A percentile compares a stretch with the other conserved stretches of the same genome.
phyloP scores from a whole-genome alignment of 305 asterid species.

The Caryopteris hybrid region DNA sequence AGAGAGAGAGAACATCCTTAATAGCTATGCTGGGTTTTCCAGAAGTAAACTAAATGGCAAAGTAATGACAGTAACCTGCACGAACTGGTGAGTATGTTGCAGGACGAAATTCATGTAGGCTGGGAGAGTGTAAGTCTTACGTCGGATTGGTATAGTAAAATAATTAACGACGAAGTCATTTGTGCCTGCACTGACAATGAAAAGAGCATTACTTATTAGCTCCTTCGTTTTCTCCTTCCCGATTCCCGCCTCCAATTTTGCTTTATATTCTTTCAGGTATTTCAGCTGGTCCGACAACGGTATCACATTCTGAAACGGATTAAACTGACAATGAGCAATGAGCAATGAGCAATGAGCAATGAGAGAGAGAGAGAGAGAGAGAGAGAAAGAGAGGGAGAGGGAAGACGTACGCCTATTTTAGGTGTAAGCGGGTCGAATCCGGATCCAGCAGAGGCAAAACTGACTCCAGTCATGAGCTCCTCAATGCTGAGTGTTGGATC shows the following conservation, averaged over 20 bases:
- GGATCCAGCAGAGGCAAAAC: slow-evolving; percentile 90
- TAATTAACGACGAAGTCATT: slow-evolving; percentile 70
- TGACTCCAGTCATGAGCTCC: slow-evolving; percentile 69
- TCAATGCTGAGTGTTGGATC: slow-evolving; percentile 51
- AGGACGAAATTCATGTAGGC: slow-evolving; percentile 40
- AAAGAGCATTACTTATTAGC: slow-evolving; percentile 42
- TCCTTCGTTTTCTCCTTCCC: slow-evolving; percentile 48
- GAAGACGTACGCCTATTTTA: slow-evolving; percentile 37
- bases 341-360: no score
- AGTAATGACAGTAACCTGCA: slow-evolving; percentile 48
- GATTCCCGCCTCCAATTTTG: slow-evolving; percentile 34
- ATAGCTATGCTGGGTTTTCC: no score
- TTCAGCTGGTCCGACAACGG: slow-evolving; percentile 44
- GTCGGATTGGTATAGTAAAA: slow-evolving; percentile 52
- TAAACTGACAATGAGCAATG: no score
- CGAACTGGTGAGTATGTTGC: slow-evolving; percentile 24
- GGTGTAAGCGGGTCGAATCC: slow-evolving; percentile 89
- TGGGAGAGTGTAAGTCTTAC: slow-evolving; percentile 36
- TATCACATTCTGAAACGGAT: slow-evolving; percentile 49
- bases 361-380: not conserved
- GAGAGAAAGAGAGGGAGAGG: slow-evolving; percentile 10
- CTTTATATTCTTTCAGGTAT: slow-evolving; percentile 46
- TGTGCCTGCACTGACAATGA: slow-evolving; percentile 69
- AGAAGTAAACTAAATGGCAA: no score
- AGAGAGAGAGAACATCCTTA: no score